phyloP scores from a whole-genome alignment of 441 rosid species.

The Breynia disticha region DNA sequence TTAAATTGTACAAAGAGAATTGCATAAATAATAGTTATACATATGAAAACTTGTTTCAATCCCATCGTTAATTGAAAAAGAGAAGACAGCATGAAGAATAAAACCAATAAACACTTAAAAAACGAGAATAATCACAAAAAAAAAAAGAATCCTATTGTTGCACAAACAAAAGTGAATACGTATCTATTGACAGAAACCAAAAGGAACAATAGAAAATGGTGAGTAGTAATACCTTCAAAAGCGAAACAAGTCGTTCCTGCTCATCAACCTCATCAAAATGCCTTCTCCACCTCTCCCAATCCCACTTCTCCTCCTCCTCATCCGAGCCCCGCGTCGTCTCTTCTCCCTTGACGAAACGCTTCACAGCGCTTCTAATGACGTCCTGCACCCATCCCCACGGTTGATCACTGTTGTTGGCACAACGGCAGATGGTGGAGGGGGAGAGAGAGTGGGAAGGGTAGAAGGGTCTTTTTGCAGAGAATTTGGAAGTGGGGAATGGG shows the following conservation, averaged over 20 bases:
- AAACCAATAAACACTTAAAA: too few relatives aligned
- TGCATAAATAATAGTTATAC: background rate
- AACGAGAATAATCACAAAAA: too few relatives aligned
- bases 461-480: slow-evolving; percentile 27
- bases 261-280: slow-evolving; percentile 79
- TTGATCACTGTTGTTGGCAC: slow-evolving; percentile 31
- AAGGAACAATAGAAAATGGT: too few relatives aligned
- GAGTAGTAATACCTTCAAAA: slow-evolving; percentile 69
- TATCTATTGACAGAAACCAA: too few relatives aligned
- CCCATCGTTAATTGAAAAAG: too few relatives aligned
- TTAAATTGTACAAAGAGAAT: background rate
- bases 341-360: slow-evolving; percentile 30
- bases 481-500: slow-evolving; percentile 23
- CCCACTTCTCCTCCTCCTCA: slow-evolving; percentile 53
- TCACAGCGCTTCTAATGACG: slow-evolving; percentile 37
- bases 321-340: slow-evolving; percentile 4
- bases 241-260: slow-evolving; percentile 67
- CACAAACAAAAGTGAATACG: too few relatives aligned
- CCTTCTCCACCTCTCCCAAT: slow-evolving; percentile 86
- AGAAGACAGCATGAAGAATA: too few relatives aligned
- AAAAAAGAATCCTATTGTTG: too few relatives aligned
- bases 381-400: slow-evolving; percentile 59
- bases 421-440: slow-evolving; percentile 38
- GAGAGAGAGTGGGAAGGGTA: slow-evolving; percentile 24
- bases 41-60: too few relatives aligned